A percentile compares a stretch with the other conserved stretches of the same genome.
Evolutionary conservation across 2,329 filamentous ascomycete genomes (phyloP).

Genomic region (Penicillium sp.): DNA sequence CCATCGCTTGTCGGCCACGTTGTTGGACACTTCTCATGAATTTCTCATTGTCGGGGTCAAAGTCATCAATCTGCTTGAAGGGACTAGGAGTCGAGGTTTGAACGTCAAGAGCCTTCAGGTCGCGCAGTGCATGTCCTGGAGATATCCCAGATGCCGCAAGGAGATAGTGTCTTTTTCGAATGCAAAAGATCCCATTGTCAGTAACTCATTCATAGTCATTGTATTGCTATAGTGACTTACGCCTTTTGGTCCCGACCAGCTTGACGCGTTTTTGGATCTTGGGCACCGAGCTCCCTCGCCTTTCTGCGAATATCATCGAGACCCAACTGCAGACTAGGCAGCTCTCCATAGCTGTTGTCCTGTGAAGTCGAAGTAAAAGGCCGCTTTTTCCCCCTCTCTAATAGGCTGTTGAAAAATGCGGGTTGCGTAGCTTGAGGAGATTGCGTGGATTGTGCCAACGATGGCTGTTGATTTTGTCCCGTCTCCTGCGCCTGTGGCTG

Average conservation of each 20-base stretch:
- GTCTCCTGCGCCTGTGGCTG: constrained; percentile 22
- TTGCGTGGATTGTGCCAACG: constrained; percentile 22
- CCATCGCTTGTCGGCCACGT: constrained; percentile 86
- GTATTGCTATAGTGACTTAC: constrained; percentile 33
- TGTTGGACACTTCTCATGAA: constrained; percentile 84
- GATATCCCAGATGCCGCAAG: constrained; percentile 92
- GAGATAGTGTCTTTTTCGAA: constrained; percentile 68
- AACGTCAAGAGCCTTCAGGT: constrained; percentile 77
- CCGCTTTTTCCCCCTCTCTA: constrained; percentile 64
- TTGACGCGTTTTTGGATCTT: constrained; percentile 48
- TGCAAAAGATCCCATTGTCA: not conserved
- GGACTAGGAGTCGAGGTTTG: constrained; percentile 50
- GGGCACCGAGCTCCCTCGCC: constrained; percentile 73
- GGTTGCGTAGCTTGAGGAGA: constrained; percentile 43
- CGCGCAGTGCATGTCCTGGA: constrained; percentile 76
- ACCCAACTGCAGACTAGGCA: constrained; percentile 86
- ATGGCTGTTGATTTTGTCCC: constrained; percentile 25
- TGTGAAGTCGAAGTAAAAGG: constrained; percentile 57
- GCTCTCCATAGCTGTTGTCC: constrained; percentile 60
- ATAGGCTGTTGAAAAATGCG: constrained; percentile 61
- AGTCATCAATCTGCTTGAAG: constrained; percentile 34
- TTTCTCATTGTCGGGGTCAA: constrained; percentile 58
- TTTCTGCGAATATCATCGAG: constrained; percentile 77
- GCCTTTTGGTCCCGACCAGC: constrained; percentile 49
- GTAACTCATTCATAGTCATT: not conserved